A percentile compares a stretch with the other conserved stretches of the same genome.
These are phyloP conservation scores for Schwanniomyces yamadae DNA, from an alignment of 805 yeast genomes.

Conservation along the genomic window DNA sequence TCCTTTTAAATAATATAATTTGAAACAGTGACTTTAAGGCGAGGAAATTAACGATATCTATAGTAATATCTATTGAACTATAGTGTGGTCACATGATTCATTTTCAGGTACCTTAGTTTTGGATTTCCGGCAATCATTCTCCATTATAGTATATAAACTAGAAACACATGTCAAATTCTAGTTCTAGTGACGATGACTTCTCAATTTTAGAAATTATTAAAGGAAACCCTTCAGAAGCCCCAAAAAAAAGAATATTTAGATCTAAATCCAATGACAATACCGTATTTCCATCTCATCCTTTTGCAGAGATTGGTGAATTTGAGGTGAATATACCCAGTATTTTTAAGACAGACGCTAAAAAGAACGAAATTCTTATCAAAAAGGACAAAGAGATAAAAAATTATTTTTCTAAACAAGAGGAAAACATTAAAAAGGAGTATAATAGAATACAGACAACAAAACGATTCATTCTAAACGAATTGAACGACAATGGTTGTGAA, in stretches of 20 bases:
- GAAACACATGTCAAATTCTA: slow-evolving; percentile 5
- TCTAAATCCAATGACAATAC: neutral
- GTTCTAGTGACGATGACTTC: slow-evolving; percentile 7
- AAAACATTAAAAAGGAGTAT: slow-evolving; percentile 14
- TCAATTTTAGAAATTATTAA: slow-evolving; percentile 6
- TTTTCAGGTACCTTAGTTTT: too few species aligned
- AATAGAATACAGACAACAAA: slow-evolving; percentile 13
- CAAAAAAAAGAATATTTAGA: neutral
- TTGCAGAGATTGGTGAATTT: slow-evolving; percentile 14
- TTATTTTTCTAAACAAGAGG: slow-evolving; percentile 18
- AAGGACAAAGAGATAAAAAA: slow-evolving; percentile 18
- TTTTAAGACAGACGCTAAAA: slow-evolving; percentile 27
- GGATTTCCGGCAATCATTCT: too few species aligned
- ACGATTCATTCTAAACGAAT: slow-evolving; percentile 19
- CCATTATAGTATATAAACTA: too few species aligned
- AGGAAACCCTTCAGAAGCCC: neutral
- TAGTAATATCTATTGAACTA: too few species aligned
- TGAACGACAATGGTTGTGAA: slow-evolving; percentile 32
- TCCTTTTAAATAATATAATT: too few species aligned
- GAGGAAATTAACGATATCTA: too few species aligned
- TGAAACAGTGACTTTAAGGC: too few species aligned
- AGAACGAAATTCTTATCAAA: slow-evolving; percentile 22
- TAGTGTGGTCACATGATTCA: too few species aligned
- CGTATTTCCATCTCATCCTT: neutral
- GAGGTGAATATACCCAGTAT: slow-evolving; percentile 26